phyloP scores from a whole-genome alignment of 805 yeast genomes.

The Blastobotrys attinorum region DNA sequence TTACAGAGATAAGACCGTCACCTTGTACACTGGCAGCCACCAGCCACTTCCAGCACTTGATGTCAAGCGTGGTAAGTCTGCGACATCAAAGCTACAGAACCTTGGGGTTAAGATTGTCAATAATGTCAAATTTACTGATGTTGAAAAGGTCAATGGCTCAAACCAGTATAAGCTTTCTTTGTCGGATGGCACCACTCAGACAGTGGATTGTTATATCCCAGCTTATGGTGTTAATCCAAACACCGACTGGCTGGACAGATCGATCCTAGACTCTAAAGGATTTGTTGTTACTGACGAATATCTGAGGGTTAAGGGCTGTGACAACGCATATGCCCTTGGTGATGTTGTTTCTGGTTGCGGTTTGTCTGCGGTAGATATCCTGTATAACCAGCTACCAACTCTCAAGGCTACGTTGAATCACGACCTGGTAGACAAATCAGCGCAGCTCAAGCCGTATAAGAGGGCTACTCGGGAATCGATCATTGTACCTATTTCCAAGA shows the following conservation, averaged over 20 bases:
- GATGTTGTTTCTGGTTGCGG: conserved; percentile 12
- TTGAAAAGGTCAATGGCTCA: background rate
- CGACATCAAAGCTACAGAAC: conserved; percentile 12
- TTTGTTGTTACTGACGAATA: conserved; percentile 12
- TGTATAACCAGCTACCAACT: conserved; percentile 4
- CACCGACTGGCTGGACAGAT: conserved; percentile 10
- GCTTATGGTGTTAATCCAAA: conserved; percentile 15
- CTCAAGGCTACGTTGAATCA: background rate
- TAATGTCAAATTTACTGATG: conserved; percentile 5
- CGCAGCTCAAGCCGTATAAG: background rate
- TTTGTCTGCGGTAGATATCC: conserved; percentile 10
- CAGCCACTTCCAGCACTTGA: conserved; percentile 13
- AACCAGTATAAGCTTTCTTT: conserved; percentile 8
- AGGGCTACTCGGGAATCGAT: background rate
- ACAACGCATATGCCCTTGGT: conserved; percentile 14
- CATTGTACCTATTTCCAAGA: background rate
- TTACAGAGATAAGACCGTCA: conserved; percentile 33
- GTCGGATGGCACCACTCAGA: conserved; percentile 9
- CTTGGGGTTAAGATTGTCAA: conserved; percentile 16
- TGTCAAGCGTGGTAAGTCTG: conserved; percentile 9
- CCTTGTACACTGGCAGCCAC: conserved; percentile 16
- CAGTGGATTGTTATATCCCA: conserved; percentile 15
- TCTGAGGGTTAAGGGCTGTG: conserved; percentile 11
- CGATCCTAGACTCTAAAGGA: conserved; percentile 11
- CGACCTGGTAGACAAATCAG: background rate